These are phyloP conservation scores for Fraxinus cuspidata DNA, from an alignment of 257 asterid species.

Conservation along the genomic window DNA sequence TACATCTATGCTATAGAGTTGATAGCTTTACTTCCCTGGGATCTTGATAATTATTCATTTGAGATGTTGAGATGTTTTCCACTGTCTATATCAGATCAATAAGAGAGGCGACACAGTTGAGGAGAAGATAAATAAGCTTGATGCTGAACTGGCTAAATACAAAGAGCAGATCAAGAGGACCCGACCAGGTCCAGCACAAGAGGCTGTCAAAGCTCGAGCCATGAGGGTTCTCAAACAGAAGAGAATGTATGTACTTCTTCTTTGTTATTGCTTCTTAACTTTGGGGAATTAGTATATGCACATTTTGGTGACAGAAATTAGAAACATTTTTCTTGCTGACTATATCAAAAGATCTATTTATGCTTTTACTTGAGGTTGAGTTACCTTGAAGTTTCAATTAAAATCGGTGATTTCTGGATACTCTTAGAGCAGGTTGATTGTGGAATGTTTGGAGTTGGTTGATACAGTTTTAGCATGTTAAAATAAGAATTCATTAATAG, in stretches of 20 bases:
- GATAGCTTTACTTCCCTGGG: background rate
- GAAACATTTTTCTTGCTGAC: constrained; percentile 4
- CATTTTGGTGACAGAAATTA: background rate
- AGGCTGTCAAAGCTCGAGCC: constrained; percentile 95
- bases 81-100: constrained; percentile 54
- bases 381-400: background rate
- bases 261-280: constrained; percentile 5
- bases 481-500: background rate
- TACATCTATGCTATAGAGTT: background rate
- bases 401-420: background rate
- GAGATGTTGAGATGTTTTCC: constrained; percentile 12
- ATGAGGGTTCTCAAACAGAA: constrained; percentile 97
- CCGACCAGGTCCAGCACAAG: constrained; percentile 97
- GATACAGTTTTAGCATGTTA: constrained; percentile 2
- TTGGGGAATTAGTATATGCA: background rate
- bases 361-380: background rate
- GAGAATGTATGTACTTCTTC: constrained; percentile 57
- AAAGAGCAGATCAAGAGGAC: constrained; percentile 90
- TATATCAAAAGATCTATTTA: constrained; percentile 5
- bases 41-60: constrained; percentile 14
- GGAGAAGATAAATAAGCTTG: constrained; percentile 82
- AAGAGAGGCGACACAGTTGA: constrained; percentile 91
- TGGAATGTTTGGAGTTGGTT: constrained; percentile 3
- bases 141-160: constrained; percentile 70
- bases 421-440: constrained; percentile 4